Base-by-base conservation (phyloP, 305 asterid species). In the Fraxinus velutina region DNA sequence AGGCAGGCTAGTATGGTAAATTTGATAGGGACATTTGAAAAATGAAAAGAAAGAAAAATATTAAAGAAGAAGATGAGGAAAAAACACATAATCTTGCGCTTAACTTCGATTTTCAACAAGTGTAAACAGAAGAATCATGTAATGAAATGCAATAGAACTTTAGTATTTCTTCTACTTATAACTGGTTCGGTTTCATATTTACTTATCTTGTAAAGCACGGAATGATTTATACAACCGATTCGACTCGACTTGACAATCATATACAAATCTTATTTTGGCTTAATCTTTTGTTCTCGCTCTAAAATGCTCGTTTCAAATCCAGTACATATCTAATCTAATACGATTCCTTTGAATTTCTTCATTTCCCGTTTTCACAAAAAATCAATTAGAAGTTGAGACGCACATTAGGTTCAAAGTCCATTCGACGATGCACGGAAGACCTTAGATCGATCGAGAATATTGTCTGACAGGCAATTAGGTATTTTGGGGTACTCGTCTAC, bases 41-140 rank as follows among this genome's bases (percentile, higher is more conserved):
- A 52, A 52, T 50, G 62, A 50, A 50, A 50, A 50, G 62, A 50
- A 15, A 5, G 62, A 50, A 50, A 50, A 27, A 12, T 10, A 64
- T 22, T 62, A 9, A 62, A 27, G 32, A 62, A 8, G 32, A 64
- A 1, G 37, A 42, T 0, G 21, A 75, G 37, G 29, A 22, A 10
- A 27, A 29, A 22, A 9, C 73, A 33, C 68, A 73, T 37, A 27
- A 1, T 80, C 79, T 74, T 82, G 88, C 75, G 86, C 73, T 86
- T 84, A 70, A 77, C 27, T 77, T 76, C 77, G 81, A 72, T 8
- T 73, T 29, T 79, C 34, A 50, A 32, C 32, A 81, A 82, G 33
- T 85, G 90, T 83, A 81, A 13, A 85, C 4, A 82, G 78, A 84
- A 57, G 5, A 80, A 81, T 73, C 17, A 76, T 80, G 71, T 78